A percentile compares a stretch with the other conserved stretches of the same genome.
These are phyloP conservation scores for Zelonia costaricensis DNA, from an alignment of 208 protist species.

Conservation along the genomic window DNA sequence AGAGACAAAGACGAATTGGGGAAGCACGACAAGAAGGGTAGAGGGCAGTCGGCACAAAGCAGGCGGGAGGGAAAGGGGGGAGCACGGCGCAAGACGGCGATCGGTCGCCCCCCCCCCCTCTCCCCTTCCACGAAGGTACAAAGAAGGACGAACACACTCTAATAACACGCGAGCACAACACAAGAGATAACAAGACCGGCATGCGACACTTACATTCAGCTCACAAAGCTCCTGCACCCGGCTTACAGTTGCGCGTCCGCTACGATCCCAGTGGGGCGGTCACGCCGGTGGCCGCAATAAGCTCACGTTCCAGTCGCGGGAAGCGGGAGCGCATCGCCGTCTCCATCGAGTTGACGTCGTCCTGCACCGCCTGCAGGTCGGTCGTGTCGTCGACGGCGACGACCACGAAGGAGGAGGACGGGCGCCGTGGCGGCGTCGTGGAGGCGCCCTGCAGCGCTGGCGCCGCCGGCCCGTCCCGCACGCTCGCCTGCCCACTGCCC, in stretches of 20 bases:
- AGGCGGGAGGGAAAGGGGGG: too few species aligned
- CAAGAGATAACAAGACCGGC: background rate
- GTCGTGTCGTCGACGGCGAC: background rate
- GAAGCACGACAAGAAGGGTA: too few species aligned
- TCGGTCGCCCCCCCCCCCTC: too few species aligned
- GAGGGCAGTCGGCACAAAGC: too few species aligned
- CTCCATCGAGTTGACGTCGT: constrained; percentile 6
- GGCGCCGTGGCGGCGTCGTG: background rate
- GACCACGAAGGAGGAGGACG: constrained; percentile 1
- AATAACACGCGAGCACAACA: too few species aligned
- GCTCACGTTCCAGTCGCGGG: constrained; percentile 16
- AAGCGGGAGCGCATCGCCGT: constrained; percentile 6
- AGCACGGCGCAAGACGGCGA: too few species aligned
- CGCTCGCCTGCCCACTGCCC: background rate
- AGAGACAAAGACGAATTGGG: too few species aligned
- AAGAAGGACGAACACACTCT: too few species aligned
- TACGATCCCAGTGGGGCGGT: background rate
- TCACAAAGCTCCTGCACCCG: too few species aligned
- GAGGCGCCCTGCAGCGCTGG: background rate
- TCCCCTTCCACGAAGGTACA: too few species aligned
- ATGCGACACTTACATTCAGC: background rate
- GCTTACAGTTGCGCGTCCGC: background rate
- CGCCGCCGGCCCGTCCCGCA: too few species aligned
- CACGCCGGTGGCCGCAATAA: constrained; percentile 1
- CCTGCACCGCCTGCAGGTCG: background rate